Conservation (phyloP, 495 filamentous ascomycete species). For the Penicillium pulvis region DNA sequence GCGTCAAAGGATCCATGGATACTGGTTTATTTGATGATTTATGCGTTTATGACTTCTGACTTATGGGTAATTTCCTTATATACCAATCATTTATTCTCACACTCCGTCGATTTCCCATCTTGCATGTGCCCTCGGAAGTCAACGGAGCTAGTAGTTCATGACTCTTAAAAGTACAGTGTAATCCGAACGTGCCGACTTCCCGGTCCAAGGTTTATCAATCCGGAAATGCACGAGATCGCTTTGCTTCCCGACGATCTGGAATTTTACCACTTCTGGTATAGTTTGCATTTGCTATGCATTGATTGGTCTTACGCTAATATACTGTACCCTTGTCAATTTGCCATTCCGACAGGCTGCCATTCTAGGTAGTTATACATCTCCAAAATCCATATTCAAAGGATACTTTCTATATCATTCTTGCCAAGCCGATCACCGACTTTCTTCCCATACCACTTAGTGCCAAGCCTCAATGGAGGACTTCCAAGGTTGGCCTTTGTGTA, state of each 20-base stretch:
- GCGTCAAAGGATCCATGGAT: no score
- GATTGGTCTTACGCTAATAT: not conserved
- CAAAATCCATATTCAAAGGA: not conserved
- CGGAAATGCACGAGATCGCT: slow-evolving; percentile 10
- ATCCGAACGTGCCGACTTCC: slow-evolving; percentile 29
- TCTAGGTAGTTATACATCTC: no score
- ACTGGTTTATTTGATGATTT: no score
- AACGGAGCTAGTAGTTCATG: not conserved
- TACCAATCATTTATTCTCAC: no score
- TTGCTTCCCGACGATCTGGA: slow-evolving; percentile 24
- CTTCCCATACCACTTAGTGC: not conserved
- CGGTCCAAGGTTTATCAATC: slow-evolving; percentile 8
- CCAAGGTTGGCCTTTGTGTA: not conserved
- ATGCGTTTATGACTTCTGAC: no score
- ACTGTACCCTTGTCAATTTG: not conserved
- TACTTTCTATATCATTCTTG: not conserved
- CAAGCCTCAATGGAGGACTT: not conserved
- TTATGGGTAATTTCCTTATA: no score
- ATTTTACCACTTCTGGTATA: slow-evolving; percentile 25
- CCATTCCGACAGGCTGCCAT: no score
- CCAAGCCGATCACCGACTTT: not conserved
- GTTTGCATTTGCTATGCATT: slow-evolving; percentile 3
- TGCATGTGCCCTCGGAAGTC: not conserved
- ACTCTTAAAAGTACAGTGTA: not conserved
- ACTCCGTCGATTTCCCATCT: no score